Evolutionary conservation across 306 rosid genomes (phyloP).

Genomic region (Malus orientalis): DNA sequence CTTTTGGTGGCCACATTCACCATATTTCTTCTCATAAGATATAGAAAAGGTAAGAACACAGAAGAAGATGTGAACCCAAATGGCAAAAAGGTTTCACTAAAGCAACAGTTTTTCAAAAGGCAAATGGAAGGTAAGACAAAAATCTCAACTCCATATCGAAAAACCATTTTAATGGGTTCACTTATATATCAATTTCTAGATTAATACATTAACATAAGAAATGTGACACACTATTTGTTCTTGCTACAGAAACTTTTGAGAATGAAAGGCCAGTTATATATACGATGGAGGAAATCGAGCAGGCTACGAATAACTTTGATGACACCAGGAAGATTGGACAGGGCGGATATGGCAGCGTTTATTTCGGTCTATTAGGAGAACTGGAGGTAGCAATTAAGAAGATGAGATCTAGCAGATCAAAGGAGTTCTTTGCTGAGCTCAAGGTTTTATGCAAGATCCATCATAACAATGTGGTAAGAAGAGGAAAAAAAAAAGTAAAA

Average conservation of each 20-base stretch:
- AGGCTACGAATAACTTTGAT: conserved; percentile 2
- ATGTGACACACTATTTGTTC: neutral
- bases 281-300: conserved; percentile 7
- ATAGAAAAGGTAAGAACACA: neutral
- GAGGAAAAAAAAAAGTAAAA: neutral
- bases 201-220: neutral
- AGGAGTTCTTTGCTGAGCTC: conserved; percentile 58
- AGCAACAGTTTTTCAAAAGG: conserved; percentile 10
- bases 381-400: conserved; percentile 52
- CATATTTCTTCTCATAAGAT: neutral
- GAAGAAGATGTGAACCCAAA: conserved; percentile 2
- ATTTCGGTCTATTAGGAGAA: conserved; percentile 6
- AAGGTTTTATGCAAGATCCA: conserved; percentile 49
- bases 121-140: conserved; percentile 3
- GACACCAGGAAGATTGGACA: conserved; percentile 12
- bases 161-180: neutral
- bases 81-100: neutral
- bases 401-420: conserved; percentile 53
- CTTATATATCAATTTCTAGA: neutral
- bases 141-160: neutral
- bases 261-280: conserved; percentile 7
- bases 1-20: neutral
- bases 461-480: conserved; percentile 34
- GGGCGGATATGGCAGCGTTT: conserved; percentile 13
- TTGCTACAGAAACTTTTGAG: conserved; percentile 13